These are phyloP conservation scores for Rhizopus sp. DNA, from an alignment of 371 early-diverging fungal species.

Conservation along the genomic window DNA sequence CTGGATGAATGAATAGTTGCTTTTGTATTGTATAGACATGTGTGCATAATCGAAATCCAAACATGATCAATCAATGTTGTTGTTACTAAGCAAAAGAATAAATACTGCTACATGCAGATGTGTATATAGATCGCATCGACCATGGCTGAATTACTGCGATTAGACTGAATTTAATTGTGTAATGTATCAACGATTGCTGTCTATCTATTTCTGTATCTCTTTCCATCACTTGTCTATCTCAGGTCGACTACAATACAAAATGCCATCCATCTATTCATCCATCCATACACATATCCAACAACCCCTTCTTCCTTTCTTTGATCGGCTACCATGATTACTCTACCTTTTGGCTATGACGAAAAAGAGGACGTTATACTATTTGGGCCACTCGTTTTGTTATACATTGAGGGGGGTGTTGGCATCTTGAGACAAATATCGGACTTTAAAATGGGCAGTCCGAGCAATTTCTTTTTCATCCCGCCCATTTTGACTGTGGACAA, in stretches of 20 bases:
- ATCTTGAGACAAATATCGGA: not conserved
- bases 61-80: no score
- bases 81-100: no score
- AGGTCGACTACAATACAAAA: not conserved
- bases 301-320: not conserved
- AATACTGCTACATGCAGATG: no score
- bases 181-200: not conserved
- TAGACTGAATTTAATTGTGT: no score
- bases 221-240: not conserved
- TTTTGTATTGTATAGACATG: not conserved
- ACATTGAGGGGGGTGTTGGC: not conserved
- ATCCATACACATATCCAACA: slow-evolving; percentile 8
- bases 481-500: no score
- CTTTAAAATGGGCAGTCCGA: not conserved
- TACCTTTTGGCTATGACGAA: slow-evolving; percentile 26
- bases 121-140: no score
- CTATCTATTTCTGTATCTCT: not conserved
- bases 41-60: not conserved
- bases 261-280: slow-evolving; percentile 9
- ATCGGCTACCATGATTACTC: not conserved
- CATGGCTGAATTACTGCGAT: no score
- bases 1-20: not conserved
- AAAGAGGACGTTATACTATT: slow-evolving; percentile 27
- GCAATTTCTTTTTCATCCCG: no score
- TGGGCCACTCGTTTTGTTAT: not conserved